phyloP scores from a whole-genome alignment of 176 grass and related monocot genomes.

The Carex myosuroides region DNA sequence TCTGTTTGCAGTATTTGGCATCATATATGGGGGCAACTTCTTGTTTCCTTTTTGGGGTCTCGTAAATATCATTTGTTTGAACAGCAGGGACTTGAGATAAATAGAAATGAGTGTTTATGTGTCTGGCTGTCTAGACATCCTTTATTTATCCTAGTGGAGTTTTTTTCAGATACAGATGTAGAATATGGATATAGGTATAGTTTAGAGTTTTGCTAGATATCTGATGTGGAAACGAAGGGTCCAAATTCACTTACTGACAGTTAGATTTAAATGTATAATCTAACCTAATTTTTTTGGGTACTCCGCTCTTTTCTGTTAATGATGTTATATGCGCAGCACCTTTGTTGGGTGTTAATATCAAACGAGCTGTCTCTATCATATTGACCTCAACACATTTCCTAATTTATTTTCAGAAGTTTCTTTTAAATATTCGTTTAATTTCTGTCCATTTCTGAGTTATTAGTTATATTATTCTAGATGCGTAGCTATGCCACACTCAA shows the following conservation, averaged over 20 bases:
- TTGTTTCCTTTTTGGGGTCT: not conserved
- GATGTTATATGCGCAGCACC: too few relatives aligned
- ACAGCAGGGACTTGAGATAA: not conserved
- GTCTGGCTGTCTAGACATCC: not conserved
- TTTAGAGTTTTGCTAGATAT: not conserved
- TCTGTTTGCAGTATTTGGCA: not conserved
- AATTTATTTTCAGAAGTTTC: not conserved
- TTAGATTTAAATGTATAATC: too few relatives aligned
- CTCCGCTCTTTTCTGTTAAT: too few relatives aligned
- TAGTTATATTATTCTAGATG: not conserved
- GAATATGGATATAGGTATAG: too few relatives aligned
- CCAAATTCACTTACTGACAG: too few relatives aligned
- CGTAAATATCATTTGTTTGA: not conserved
- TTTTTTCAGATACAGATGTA: not conserved
- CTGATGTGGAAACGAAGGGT: constrained; percentile 34
- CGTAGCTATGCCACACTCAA: not conserved
- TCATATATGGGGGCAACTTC: not conserved
- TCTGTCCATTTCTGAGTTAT: too few relatives aligned
- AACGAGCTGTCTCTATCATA: not conserved
- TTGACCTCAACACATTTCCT: not conserved
- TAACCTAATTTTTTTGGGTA: not conserved
- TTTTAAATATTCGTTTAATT: too few relatives aligned
- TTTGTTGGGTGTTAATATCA: too few relatives aligned
- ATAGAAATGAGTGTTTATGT: not conserved
- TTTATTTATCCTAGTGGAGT: not conserved